Evolutionary conservation across 352 stramenopile species (phyloP).

Genomic region (Phytophthora idaei): DNA sequence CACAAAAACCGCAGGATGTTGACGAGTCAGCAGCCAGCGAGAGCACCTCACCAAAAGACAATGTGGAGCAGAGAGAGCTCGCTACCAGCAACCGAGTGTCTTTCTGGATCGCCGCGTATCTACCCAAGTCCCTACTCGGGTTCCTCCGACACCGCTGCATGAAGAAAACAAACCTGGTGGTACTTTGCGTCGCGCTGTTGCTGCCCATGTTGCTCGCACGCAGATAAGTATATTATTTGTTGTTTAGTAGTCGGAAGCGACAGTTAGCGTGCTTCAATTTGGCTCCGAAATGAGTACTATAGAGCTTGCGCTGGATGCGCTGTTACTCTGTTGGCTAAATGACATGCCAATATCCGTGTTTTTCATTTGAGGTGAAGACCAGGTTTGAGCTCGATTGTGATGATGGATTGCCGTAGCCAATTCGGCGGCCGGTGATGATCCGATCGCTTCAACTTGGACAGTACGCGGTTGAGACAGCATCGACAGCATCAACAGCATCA

Average conservation of each 20-base stretch:
- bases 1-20: slow-evolving; percentile 1
- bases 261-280: slow-evolving; percentile 5
- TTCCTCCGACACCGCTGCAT: slow-evolving; percentile 44
- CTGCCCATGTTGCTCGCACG: slow-evolving; percentile 41
- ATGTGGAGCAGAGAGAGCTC: slow-evolving; percentile 15
- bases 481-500: not conserved
- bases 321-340: too few species aligned
- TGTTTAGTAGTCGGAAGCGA: not conserved
- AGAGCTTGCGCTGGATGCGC: too few species aligned
- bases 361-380: too few species aligned
- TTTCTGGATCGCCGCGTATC: slow-evolving; percentile 28
- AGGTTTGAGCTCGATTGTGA: not conserved
- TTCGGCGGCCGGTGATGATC: too few species aligned
- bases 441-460: not conserved
- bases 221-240: slow-evolving; percentile 40
- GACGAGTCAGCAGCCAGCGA: not conserved
- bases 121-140: slow-evolving; percentile 37
- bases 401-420: not conserved
- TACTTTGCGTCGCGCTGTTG: slow-evolving; percentile 46
- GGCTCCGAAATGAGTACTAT: too few species aligned
- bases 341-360: too few species aligned
- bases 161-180: slow-evolving; percentile 43
- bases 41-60: not conserved
- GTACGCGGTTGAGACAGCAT: not conserved
- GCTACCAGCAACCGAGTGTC: slow-evolving; percentile 7